Evolutionary conservation across 2,329 filamentous ascomycete species (phyloP).

Genomic region (Microcyclosporella mali): DNA sequence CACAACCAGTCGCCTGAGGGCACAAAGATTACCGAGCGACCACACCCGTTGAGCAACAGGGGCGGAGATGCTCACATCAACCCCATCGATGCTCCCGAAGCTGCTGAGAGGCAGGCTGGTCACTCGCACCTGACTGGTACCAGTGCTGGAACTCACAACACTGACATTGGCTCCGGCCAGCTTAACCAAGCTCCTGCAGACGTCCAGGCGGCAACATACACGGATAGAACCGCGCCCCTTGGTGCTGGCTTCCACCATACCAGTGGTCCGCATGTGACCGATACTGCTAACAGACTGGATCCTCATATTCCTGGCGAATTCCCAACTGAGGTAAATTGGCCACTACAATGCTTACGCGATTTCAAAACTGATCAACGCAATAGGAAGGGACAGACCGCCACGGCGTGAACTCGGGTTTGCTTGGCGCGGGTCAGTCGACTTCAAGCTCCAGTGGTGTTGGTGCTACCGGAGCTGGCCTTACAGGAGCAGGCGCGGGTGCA

Average conservation of each 20-base stretch:
- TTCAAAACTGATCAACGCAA: not conserved
- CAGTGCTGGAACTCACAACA: not conserved
- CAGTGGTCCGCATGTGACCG: constrained; percentile 23
- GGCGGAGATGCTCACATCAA: constrained; percentile 1
- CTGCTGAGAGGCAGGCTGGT: not conserved
- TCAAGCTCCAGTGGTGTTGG: constrained; percentile 29
- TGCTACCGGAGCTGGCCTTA: constrained; percentile 27
- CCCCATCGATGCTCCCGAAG: not conserved
- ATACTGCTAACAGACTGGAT: constrained; percentile 27
- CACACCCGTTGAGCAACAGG: constrained; percentile 1
- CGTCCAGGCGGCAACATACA: constrained; percentile 23
- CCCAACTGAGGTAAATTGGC: constrained; percentile 16
- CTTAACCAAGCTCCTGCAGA: constrained; percentile 16
- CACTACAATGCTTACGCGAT: not conserved
- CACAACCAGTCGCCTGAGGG: constrained; percentile 1
- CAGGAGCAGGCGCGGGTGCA: constrained; percentile 12
- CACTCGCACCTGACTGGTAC: not conserved
- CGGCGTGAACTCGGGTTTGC: not conserved
- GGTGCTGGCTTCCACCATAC: constrained; percentile 9
- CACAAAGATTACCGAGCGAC: constrained; percentile 1
- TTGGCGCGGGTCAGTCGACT: not conserved
- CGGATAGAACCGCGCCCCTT: constrained; percentile 21
- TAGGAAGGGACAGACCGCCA: constrained; percentile 10
- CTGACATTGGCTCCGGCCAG: constrained; percentile 2
- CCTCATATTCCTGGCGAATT: constrained; percentile 32